Conservation (phyloP, 768 basidiomycete genomes). For the Daedaleopsis nitida region DNA sequence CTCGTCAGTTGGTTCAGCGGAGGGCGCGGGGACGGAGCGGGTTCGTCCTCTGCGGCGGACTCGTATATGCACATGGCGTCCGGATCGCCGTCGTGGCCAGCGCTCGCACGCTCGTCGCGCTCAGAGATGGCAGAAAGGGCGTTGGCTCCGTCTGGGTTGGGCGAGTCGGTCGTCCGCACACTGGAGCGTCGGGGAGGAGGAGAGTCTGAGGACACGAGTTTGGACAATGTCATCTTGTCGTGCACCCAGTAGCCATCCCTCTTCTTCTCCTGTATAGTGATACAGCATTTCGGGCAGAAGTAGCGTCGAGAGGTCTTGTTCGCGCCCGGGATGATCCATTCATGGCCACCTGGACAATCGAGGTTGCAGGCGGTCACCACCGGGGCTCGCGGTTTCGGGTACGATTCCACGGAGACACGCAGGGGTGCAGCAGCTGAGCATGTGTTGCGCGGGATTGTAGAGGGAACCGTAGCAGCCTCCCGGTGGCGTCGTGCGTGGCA, state of each 20-base stretch:
- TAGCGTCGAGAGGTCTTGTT: slow-evolving; percentile 14
- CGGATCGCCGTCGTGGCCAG: neutral
- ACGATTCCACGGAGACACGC: slow-evolving; percentile 1
- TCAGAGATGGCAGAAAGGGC: neutral
- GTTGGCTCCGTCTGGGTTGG: neutral
- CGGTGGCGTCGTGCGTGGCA: neutral
- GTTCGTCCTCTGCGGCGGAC: slow-evolving; percentile 5
- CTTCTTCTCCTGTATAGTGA: slow-evolving; percentile 15
- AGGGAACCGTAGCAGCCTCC: neutral
- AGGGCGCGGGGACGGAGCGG: neutral
- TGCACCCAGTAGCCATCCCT: slow-evolving; percentile 10
- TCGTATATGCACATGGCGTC: slow-evolving; percentile 6
- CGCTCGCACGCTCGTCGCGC: neutral
- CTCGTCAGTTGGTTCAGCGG: neutral
- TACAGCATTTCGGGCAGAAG: slow-evolving; percentile 5
- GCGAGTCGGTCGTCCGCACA: neutral
- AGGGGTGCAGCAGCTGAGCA: neutral
- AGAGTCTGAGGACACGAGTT: neutral
- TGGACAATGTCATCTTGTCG: neutral
- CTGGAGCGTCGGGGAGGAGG: neutral
- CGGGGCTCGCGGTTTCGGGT: slow-evolving; percentile 13
- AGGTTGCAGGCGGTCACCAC: slow-evolving; percentile 1
- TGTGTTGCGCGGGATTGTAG: neutral
- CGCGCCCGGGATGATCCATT: slow-evolving; percentile 2
- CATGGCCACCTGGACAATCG: slow-evolving; percentile 6